Percentiles rank a stretch among this genome's conserved stretches.
These are phyloP conservation scores for Lyophyllum decastes DNA, from an alignment of 768 basidiomycete genomes.

Conservation along the genomic window DNA sequence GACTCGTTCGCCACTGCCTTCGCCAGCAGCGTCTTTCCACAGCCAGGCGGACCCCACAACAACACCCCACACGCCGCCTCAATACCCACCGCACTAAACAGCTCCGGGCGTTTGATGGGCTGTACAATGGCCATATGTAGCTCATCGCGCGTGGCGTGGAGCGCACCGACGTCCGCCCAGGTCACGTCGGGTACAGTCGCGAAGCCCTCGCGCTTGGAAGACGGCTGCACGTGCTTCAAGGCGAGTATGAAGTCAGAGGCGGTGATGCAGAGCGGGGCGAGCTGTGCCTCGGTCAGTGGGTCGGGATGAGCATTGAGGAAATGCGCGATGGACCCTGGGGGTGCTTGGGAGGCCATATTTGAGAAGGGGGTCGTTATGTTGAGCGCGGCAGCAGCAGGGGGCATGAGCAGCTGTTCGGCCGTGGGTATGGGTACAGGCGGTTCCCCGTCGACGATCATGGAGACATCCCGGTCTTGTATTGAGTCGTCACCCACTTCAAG, in stretches of 20 bases:
- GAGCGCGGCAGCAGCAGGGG: background rate
- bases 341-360: constrained; percentile 37
- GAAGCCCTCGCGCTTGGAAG: constrained; percentile 96
- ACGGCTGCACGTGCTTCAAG: constrained; percentile 90
- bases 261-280: constrained; percentile 81
- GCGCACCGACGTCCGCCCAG: constrained; percentile 93
- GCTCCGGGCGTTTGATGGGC: constrained; percentile 85
- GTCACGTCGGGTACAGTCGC: constrained; percentile 95
- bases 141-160: constrained; percentile 85
- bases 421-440: constrained; percentile 7
- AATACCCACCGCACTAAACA: constrained; percentile 89
- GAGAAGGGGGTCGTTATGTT: constrained; percentile 11
- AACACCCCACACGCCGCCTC: constrained; percentile 91
- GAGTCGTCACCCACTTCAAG: constrained; percentile 4
- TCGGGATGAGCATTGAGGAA: constrained; percentile 88
- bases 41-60: constrained; percentile 99
- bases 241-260: constrained; percentile 79
- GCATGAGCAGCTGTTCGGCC: constrained; percentile 2
- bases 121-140: constrained; percentile 98
- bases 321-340: constrained; percentile 72
- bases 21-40: constrained; percentile 96
- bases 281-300: constrained; percentile 75
- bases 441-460: constrained; percentile 44
- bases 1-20: constrained; percentile 98
- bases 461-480: constrained; percentile 30